Evolutionary conservation across 352 stramenopile species (phyloP), one percentile per base, ranked within the genome.

Genomic region (Phytopythium litorale): DNA sequence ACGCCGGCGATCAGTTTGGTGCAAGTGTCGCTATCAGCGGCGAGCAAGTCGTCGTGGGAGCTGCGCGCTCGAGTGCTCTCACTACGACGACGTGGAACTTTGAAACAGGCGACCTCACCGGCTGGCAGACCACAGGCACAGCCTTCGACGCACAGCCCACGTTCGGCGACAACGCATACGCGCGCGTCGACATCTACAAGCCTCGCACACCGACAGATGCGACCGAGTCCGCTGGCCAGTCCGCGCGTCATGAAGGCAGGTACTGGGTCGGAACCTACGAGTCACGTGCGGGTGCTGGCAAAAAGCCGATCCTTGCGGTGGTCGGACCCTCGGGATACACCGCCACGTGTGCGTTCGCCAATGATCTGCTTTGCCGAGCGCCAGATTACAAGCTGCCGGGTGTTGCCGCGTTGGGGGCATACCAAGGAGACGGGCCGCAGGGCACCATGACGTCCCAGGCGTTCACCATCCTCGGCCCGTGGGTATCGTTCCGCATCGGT

Each of bases 211-310:
- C 67, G 43, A 67, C 68, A 9, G 78, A 78, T 40, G 62, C 60
- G 3, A 58, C 68, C 19, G 79, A 87, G 18, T 63, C 67, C 0
- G 59, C 68, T 48, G 81, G 73, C 23, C 67, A 81, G 70, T 81
- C 67, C 21, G 80, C 70, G 0, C 59, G 81, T 7, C 75, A 95
- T 30, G 73, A 94, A 71, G 95, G 93, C 1, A 78, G 91, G 30
- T 99, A 99, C 65, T 99, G 92, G 81, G 75, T 99, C 46, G 94
- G 92, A 0, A 98, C 96, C 12, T 98, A 90, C 56, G 96, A 99
- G 64, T 76, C 88, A 19, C 92, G 92, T 40, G 75, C 79, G 2
- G 89, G 88, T 30, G 84, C 73, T n/a, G 82, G 83, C 11, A 89
- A 89, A 2, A 75, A 65, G 4, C 58, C 70, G 35, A 62, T 82